These are phyloP conservation scores for Spinacia oleracea DNA, from an alignment of 179 eudicot species.

Conservation along the genomic window DNA sequence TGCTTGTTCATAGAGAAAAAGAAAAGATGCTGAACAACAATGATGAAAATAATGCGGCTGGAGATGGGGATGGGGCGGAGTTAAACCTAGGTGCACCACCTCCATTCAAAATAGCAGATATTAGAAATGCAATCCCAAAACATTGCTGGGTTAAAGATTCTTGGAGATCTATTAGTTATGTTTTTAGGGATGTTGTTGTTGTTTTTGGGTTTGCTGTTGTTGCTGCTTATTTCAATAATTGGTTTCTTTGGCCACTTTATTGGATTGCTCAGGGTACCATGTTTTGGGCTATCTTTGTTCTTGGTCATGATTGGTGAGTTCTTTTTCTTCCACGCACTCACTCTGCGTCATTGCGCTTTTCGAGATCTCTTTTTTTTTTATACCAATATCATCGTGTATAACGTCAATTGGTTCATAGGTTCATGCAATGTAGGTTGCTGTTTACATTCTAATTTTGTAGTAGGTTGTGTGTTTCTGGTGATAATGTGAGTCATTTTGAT, in stretches of 20 bases:
- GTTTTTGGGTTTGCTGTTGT: slow-evolving; percentile 73
- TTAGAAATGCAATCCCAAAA: slow-evolving; percentile 70
- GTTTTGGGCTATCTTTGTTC: slow-evolving; percentile 97
- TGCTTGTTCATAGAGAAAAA: not conserved
- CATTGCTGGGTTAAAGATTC: slow-evolving; percentile 91
- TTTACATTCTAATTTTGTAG: not conserved
- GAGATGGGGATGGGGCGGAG: slow-evolving; percentile 25
- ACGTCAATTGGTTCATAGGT: slow-evolving; percentile 8
- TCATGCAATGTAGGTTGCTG: slow-evolving; percentile 6
- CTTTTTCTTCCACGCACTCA: not conserved
- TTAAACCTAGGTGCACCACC: slow-evolving; percentile 71
- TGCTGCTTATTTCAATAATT: slow-evolving; percentile 60
- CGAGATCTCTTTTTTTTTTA: not conserved
- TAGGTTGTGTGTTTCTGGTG: not conserved
- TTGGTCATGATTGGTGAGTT: slow-evolving; percentile 88
- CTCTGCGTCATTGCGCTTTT: no score
- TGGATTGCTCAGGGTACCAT: slow-evolving; percentile 88
- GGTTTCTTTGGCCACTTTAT: slow-evolving; percentile 87
- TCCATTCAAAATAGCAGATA: slow-evolving; percentile 60
- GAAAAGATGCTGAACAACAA: not conserved
- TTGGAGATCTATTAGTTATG: slow-evolving; percentile 78
- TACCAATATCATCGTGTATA: not conserved
- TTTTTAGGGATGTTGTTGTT: slow-evolving; percentile 61
- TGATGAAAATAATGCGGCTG: slow-evolving; percentile 18
- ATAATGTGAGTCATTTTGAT: slow-evolving; percentile 4